Evolutionary conservation across 2,329 filamentous ascomycete genomes (phyloP).

Genomic region (Epichloe festucae): DNA sequence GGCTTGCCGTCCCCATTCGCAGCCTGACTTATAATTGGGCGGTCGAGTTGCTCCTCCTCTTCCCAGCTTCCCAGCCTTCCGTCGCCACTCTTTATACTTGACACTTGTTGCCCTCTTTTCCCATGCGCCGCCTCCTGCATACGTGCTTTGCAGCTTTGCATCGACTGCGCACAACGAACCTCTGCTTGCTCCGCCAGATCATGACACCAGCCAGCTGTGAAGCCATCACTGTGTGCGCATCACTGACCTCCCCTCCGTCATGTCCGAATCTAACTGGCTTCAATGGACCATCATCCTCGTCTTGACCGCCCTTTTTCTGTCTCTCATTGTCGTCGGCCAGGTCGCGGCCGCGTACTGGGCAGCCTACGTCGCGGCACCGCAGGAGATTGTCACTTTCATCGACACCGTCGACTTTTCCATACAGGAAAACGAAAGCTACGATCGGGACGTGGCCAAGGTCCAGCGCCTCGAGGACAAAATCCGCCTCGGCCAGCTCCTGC

Average conservation of each 20-base stretch:
- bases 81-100: not conserved
- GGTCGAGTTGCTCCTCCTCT: slow-evolving; percentile 3
- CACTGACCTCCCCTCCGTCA: slow-evolving; percentile 21
- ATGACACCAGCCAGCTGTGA: slow-evolving; percentile 4
- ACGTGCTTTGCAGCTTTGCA: not conserved
- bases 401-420: slow-evolving; percentile 50
- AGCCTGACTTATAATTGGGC: slow-evolving; percentile 3
- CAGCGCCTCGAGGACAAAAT: slow-evolving; percentile 49
- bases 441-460: slow-evolving; percentile 44
- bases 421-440: slow-evolving; percentile 51
- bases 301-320: slow-evolving; percentile 44
- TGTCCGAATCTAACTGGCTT: slow-evolving; percentile 37
- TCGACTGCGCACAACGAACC: slow-evolving; percentile 1
- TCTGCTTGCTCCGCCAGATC: slow-evolving; percentile 2
- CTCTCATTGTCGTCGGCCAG: slow-evolving; percentile 40
- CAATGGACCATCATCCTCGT: slow-evolving; percentile 46
- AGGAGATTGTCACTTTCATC: slow-evolving; percentile 43
- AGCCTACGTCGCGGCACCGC: slow-evolving; percentile 45
- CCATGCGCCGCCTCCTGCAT: slow-evolving; percentile 2
- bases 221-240: slow-evolving; percentile 9
- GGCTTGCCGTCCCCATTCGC: slow-evolving; percentile 1
- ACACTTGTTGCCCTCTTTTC: not conserved
- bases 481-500: slow-evolving; percentile 41
- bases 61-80: slow-evolving; percentile 1
- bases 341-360: slow-evolving; percentile 37